These are phyloP conservation scores for Solanum megistacrolobum DNA, from an alignment of 257 asterid species.

Conservation along the genomic window DNA sequence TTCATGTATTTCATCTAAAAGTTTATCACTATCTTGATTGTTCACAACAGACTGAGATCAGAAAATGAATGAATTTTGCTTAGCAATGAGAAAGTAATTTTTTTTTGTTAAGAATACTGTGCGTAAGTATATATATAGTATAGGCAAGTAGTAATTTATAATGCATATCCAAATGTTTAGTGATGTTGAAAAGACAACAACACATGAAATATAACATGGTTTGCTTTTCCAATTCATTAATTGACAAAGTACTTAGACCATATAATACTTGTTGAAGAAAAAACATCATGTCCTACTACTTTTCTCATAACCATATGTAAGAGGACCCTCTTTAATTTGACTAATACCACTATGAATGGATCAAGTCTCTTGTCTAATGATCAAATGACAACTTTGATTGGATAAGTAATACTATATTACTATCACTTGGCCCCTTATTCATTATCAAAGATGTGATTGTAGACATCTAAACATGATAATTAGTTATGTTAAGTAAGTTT, in stretches of 20 bases:
- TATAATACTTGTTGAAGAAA: neutral
- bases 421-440: neutral
- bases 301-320: neutral
- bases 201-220: constrained; percentile 2
- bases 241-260: neutral
- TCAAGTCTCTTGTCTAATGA: neutral
- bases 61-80: neutral
- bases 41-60: neutral
- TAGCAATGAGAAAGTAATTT: neutral
- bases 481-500: neutral
- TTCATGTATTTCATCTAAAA: neutral
- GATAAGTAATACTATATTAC: neutral
- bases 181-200: neutral
- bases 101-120: neutral
- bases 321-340: neutral
- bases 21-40: neutral
- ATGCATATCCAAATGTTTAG: neutral
- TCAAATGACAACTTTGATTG: neutral
- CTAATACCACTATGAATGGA: neutral
- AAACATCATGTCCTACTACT: neutral
- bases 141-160: neutral
- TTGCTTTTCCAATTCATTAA: neutral
- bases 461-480: neutral
- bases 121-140: neutral
- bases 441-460: neutral